A percentile compares a stretch with the other conserved stretches of the same genome.
These are phyloP conservation scores for Entomortierella beljakovae DNA, from an alignment of 192 early-diverging fungal species.

Conservation along the genomic window DNA sequence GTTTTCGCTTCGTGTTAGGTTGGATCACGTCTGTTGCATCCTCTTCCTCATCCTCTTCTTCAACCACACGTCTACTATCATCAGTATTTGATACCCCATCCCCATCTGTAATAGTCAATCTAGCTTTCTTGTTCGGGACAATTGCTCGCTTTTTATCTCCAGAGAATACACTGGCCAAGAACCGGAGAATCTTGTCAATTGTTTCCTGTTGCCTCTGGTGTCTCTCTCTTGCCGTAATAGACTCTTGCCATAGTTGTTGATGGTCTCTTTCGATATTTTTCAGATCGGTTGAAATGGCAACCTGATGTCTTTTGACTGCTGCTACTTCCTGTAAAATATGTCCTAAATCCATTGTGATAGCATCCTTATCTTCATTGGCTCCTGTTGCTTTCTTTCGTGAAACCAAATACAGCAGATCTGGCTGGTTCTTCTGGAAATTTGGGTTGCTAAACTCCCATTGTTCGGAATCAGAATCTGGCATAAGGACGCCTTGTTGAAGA, in stretches of 20 bases:
- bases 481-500: conserved; percentile 88
- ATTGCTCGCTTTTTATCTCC: conserved; percentile 62
- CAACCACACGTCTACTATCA: conserved; percentile 10
- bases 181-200: conserved; percentile 93
- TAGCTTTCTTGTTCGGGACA: conserved; percentile 59
- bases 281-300: conserved; percentile 87
- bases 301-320: conserved; percentile 89
- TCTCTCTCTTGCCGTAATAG: conserved; percentile 75
- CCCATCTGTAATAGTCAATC: conserved; percentile 50
- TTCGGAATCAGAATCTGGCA: conserved; percentile 80
- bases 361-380: conserved; percentile 54
- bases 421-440: conserved; percentile 88
- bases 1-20: conserved; percentile 31
- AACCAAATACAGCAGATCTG: conserved; percentile 89
- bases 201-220: conserved; percentile 90
- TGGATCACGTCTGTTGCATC: not conserved
- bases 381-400: conserved; percentile 81
- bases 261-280: conserved; percentile 91
- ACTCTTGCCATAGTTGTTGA: conserved; percentile 90
- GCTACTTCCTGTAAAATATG: conserved; percentile 82
- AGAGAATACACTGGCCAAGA: conserved; percentile 89
- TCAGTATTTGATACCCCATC: conserved; percentile 1
- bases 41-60: conserved; percentile 21
- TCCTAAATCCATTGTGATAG: conserved; percentile 61
- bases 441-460: conserved; percentile 92